These are phyloP conservation scores for Dictyostelium brefeldianum DNA, from an alignment of 78 protist genomes.

Conservation along the genomic window DNA sequence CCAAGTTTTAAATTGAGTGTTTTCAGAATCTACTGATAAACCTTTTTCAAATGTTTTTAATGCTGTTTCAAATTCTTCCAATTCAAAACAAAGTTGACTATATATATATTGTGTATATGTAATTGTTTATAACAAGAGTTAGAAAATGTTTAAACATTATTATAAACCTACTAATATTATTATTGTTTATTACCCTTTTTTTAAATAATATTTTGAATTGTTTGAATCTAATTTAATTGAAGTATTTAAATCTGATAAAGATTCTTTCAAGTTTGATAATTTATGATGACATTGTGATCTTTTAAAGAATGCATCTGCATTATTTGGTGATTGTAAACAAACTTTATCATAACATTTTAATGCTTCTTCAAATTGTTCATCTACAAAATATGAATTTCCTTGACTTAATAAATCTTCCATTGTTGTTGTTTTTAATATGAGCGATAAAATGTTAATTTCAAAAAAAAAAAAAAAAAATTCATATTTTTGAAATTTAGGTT, in stretches of 20 bases:
- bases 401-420: not conserved
- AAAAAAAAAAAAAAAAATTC: no score
- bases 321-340: conserved; percentile 14
- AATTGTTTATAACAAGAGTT: not conserved
- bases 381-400: conserved; percentile 80
- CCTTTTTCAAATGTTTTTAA: conserved; percentile 84
- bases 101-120: no score
- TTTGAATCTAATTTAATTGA: conserved; percentile 81
- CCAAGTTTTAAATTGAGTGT: conserved; percentile 82
- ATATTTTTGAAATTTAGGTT: no score
- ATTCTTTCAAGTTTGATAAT: conserved; percentile 46
- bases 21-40: conserved; percentile 54
- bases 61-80: conserved; percentile 87
- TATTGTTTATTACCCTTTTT: conserved; percentile 70
- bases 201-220: conserved; percentile 78
- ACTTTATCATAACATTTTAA: conserved; percentile 56
- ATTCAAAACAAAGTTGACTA: conserved; percentile 80
- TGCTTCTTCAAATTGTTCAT: conserved; percentile 84
- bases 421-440: no score
- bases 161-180: not conserved
- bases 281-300: conserved; percentile 75
- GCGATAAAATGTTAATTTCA: no score
- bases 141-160: no score
- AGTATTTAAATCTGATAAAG: conserved; percentile 73
- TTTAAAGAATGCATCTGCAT: conserved; percentile 42